Percentiles rank a stretch among this genome's conserved stretches.
Conservation (phyloP, 306 rosid genomes). For the Quercus parvula region DNA sequence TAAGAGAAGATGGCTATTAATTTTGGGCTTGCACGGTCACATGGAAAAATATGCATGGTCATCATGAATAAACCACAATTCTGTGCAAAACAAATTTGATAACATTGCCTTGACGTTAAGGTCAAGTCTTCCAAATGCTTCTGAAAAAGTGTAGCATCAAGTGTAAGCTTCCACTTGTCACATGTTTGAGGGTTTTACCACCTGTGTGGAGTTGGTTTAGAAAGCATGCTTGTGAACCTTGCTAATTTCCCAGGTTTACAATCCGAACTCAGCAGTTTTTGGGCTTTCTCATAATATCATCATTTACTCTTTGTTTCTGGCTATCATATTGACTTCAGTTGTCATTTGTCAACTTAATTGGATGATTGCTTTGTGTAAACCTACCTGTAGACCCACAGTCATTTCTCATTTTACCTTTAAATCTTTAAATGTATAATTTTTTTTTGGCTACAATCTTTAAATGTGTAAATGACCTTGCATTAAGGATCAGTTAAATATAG, state of each 20-base stretch:
- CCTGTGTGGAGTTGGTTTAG: neutral
- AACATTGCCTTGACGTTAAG: neutral
- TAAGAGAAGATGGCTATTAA: neutral
- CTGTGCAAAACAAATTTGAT: neutral
- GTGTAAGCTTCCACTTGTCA: neutral
- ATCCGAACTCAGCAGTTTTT: neutral
- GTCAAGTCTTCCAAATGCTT: neutral
- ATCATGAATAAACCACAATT: neutral
- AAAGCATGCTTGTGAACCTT: neutral
- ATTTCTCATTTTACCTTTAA: conserved; percentile 11
- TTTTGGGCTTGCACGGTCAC: neutral
- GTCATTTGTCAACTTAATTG: neutral
- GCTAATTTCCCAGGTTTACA: neutral
- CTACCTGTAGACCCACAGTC: neutral
- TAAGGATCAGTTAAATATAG: neutral
- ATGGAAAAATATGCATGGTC: neutral
- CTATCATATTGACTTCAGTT: neutral
- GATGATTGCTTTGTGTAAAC: neutral
- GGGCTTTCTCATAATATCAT: neutral
- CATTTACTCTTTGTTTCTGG: neutral
- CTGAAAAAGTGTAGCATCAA: neutral
- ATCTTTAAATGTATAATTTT: neutral
- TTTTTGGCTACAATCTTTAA: too few species aligned
- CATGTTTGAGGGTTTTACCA: neutral
- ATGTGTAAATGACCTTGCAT: neutral